These are phyloP conservation scores for Salix brachista DNA, from an alignment of 345 rosid genomes.

Conservation along the genomic window DNA sequence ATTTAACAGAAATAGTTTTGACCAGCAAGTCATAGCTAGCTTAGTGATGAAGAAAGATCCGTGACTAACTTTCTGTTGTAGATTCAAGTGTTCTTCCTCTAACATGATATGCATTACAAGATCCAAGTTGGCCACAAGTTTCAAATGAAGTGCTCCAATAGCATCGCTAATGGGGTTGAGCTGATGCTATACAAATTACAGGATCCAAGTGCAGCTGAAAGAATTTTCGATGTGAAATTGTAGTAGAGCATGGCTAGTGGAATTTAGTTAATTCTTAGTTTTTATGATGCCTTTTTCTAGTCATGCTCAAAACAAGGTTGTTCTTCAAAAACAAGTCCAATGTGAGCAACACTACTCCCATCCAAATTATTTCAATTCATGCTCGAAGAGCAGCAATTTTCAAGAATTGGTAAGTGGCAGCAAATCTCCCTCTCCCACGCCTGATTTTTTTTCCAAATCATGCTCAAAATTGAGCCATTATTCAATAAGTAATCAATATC, in stretches of 20 bases:
- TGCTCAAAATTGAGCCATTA: constrained; percentile 46
- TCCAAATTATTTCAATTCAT: constrained; percentile 32
- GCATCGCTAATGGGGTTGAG: background rate
- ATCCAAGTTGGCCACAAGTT: background rate
- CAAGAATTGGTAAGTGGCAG: constrained; percentile 7
- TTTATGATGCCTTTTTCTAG: constrained; percentile 14
- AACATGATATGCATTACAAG: constrained; percentile 11
- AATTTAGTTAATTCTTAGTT: constrained; percentile 9
- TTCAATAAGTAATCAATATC: constrained; percentile 14
- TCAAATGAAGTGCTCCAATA: background rate
- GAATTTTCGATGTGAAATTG: background rate
- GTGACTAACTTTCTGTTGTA: constrained; percentile 34
- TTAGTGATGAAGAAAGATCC: constrained; percentile 11
- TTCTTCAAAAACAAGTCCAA: constrained; percentile 24
- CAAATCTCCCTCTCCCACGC: background rate
- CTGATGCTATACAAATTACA: background rate
- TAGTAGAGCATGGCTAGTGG: background rate
- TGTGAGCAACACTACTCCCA: background rate
- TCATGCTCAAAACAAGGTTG: constrained; percentile 45
- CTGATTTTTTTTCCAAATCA: constrained; percentile 24
- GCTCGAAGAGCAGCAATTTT: constrained; percentile 44
- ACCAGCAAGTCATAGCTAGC: constrained; percentile 22
- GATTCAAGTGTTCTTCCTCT: constrained; percentile 32
- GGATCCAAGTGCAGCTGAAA: constrained; percentile 7
- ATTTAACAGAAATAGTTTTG: constrained; percentile 5